Evolutionary conservation across 371 early-diverging fungal species (phyloP).

Genomic region (Apophysomyces sp.): DNA sequence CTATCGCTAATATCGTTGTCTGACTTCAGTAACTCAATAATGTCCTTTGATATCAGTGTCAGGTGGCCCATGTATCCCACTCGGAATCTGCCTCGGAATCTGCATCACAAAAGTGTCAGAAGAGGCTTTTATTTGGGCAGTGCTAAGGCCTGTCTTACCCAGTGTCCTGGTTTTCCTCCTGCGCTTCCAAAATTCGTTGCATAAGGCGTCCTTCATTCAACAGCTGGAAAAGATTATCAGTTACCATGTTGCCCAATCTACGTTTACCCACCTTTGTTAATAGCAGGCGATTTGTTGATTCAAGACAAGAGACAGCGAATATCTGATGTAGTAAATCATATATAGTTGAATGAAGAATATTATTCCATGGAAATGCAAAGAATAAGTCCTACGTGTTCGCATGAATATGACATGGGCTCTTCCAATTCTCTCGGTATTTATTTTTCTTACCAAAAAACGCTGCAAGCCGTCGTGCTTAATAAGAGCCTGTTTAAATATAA

Average conservation of each 20-base stretch:
- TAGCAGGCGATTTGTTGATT: background rate
- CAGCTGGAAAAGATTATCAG: background rate
- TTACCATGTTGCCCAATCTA: background rate
- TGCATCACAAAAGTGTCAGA: background rate
- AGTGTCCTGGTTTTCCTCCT: background rate
- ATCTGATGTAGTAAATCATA: conserved; percentile 16
- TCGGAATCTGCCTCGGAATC: background rate
- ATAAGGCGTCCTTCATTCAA: background rate
- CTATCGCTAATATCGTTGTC: background rate
- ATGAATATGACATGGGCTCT: no score
- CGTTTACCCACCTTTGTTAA: background rate
- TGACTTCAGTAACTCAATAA: background rate
- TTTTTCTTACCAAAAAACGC: conserved; percentile 13
- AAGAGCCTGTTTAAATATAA: background rate
- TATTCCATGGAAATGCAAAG: conserved; percentile 23
- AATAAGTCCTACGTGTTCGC: conserved; percentile 23
- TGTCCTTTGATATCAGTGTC: conserved; percentile 13
- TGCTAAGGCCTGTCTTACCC: conserved; percentile 1
- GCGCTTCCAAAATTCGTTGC: background rate
- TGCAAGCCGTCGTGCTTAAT: background rate
- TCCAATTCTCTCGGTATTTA: background rate
- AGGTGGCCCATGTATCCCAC: conserved; percentile 22
- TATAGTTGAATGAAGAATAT: conserved; percentile 13
- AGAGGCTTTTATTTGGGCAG: background rate
- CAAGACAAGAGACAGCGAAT: background rate